Base-by-base conservation (phyloP, 2,329 filamentous ascomycete species). In the Xylaria hypoxylon region DNA sequence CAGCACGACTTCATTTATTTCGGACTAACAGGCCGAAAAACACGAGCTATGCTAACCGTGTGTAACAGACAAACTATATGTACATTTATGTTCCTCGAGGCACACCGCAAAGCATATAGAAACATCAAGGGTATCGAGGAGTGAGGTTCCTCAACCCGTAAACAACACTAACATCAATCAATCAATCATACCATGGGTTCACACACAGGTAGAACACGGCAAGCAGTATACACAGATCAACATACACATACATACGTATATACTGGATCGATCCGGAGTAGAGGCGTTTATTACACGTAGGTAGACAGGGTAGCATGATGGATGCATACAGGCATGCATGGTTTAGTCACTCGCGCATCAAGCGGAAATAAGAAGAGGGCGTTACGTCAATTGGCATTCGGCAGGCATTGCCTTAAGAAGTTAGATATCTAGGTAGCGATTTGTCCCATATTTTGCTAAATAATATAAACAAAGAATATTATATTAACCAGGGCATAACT, bases 11-110 rank as follows among this genome's bases (percentile, higher is more conserved):
- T 45, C 31, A 6, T 5, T 51, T 3, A 15, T 51, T 22, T 11
- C 24, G 17, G 13, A 31, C 26, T n/a, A 22, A 7, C 42, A 7
- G 26, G 28, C 19, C 19, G 33, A 26, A 24, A 19, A 24, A 17
- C 24, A 10, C 24, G n/a, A 28, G n/a, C 11, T 10, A 52, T 61
- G 31, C 57, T 50, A 57, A 47, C 31, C 7, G 38, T 3, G 17
- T 13, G 11, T 64, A 68, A 56, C 56, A 88, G 86, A 40, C 93
- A 97, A 82, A 97, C 93, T 7, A 92, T 97, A 67, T 90, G 91
- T 73, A 97, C 93, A 40, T 94, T 97, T 78, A 77, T 97, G 75
- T 94, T 96, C 78, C 78, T 97, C 75, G 93, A 97, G 78, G 89
- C 93, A 78, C 93, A 97, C 79, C 93, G 94, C 82, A 92, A 90